Evolutionary conservation across 1,284 basidiomycete genomes (phyloP), one percentile per base, ranked within the genome.

Genomic region (Xerocomus minutiporus): DNA sequence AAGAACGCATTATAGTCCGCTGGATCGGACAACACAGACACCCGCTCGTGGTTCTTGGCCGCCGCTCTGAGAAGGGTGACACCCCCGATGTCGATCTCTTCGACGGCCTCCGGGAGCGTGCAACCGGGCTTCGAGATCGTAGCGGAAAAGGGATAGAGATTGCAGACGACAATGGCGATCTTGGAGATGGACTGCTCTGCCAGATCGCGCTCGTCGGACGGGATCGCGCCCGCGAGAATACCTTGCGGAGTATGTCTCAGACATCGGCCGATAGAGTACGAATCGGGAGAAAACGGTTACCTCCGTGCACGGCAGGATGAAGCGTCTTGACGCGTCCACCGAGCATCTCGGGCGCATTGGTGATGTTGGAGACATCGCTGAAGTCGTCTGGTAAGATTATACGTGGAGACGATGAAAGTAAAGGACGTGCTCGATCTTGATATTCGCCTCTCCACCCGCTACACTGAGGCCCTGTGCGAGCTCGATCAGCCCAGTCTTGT

Each of bases 281-380:
- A 42, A 26, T 29, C 36, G 44, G 48, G 44, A 31, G 50, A 48
- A 43, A 39, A 56, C 75, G 52, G 34, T 44, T 60, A 91, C 95
- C 97, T 67, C 97, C 97, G 70, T 99, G 97, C 25, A 99, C 93
- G 20, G 91, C 95, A 48, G 97, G 97, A 68, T 99, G 97, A n/a
- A 99, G 83, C 5, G 97, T 99, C 78, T 99, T 99, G 59, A 99
- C 97, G 58, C 97, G 82, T 41, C 97, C 97, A 51, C 96, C 95
- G 13, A 99, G 82, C 93, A 99, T 99, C 73, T 99, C 97, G n/a
- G 96, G 97, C 1, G 95, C 95, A 67, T 96, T 96, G 48, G 97
- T 99, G 73, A 99, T 91, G 66, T 94, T 91, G 20, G 94, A 93
- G 43, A 99, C 95, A 82, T 99, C 97, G 60, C 95, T 97, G 60